Base-by-base conservation (phyloP, 192 early-diverging fungal species). In the Chytriomyces sp. region DNA sequence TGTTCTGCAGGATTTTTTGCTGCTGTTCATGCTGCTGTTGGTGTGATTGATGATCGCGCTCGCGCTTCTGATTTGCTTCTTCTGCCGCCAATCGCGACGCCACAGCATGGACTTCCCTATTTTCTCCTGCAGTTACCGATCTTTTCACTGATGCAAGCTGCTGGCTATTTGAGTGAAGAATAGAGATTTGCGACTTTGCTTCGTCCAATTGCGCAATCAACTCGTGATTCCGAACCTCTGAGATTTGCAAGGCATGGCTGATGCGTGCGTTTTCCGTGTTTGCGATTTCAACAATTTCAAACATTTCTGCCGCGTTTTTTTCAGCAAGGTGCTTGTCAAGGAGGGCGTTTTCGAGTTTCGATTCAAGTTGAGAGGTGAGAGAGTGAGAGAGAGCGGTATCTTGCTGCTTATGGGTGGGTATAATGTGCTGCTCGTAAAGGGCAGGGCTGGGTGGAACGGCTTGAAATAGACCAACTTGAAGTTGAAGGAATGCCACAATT, bases 231-330 rank as follows among this genome's bases (percentile, higher is more conserved):
- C 16, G 16, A 13, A 20, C 20, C 53, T 57, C 53, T 13, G 53
- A 13, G 16, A 20, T 57, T n/a, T 20, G 53, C 16, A 57, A 20
- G 0, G 53, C 53, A 20, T 57, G 16, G 53, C 13, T 20, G 35
- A 69, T 49, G 16, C 68, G 68, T 3, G 45, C 68, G 47, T 69
- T 69, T 69, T 69, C 68, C 2, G 11, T 23, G 26, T 69, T 69
- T 8, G 68, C 68, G 49, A 69, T 26, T 7, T 18, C 48, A 43
- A 57, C 68, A 53, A 69, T 50, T 26, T 69, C 68, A 7, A 24
- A 53, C 68, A 69, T 69, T 50, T 69, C 68, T 8, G 20, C 10
- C 7, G 46, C 23, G 50, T 69, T 20, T 7, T 20, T 49, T 69
- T 49, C 8, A 18, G 68, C 68, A 26, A 49, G 45, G 50, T 24